Evolutionary conservation across 78 protist species (phyloP).

Genomic region (Polysphondylium violaceum): DNA sequence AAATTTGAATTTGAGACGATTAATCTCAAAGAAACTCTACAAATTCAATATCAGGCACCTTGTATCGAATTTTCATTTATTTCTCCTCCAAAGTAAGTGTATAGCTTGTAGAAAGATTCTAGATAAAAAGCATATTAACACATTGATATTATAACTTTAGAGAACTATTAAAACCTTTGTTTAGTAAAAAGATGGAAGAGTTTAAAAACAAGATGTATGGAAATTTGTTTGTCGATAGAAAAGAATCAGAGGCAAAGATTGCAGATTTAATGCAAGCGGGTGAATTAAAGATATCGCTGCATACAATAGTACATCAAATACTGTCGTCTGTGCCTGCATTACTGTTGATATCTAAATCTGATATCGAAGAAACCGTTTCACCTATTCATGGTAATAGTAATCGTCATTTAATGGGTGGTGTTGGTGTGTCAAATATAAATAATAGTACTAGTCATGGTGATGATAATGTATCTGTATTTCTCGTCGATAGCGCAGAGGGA

Average conservation of each 20-base stretch:
- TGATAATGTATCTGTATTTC: conserved; percentile 18
- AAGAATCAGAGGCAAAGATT: conserved; percentile 33
- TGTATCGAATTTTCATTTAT: conserved; percentile 57
- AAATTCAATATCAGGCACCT: conserved; percentile 54
- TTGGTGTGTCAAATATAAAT: too few relatives aligned
- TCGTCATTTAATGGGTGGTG: too few relatives aligned
- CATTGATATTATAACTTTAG: background rate
- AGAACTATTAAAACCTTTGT: conserved; percentile 1
- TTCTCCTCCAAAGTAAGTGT: background rate
- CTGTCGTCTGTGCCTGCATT: conserved; percentile 19
- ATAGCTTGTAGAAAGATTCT: background rate
- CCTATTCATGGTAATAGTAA: background rate
- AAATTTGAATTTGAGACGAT: conserved; percentile 19
- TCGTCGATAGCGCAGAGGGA: conserved; percentile 57
- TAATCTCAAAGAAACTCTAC: background rate
- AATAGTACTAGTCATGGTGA: background rate
- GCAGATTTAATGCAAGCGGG: conserved; percentile 26
- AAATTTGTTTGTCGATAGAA: conserved; percentile 2
- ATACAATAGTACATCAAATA: conserved; percentile 67
- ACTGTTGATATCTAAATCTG: conserved; percentile 19
- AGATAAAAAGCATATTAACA: background rate
- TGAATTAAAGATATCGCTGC: conserved; percentile 11
- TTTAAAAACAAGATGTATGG: conserved; percentile 4
- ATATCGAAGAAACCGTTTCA: conserved; percentile 37
- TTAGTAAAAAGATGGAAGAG: conserved; percentile 14